Percentiles rank a stretch among this genome's conserved stretches.
Evolutionary conservation across 768 basidiomycete genomes (phyloP).

Genomic region (Lentinula raphanica): DNA sequence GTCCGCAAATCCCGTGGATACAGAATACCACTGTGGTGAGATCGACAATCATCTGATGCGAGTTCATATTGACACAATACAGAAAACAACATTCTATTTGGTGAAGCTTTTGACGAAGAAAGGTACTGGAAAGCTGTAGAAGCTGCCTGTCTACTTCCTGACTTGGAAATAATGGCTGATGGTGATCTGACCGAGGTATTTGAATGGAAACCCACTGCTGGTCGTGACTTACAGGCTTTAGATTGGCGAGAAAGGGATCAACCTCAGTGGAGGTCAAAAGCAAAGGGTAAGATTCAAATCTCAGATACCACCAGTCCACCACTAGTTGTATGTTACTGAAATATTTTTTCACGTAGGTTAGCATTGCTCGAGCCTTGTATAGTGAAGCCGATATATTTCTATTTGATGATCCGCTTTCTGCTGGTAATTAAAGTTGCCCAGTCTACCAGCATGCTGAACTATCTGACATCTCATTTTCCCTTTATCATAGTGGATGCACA

Average conservation of each 20-base stretch:
- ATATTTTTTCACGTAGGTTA: conserved; percentile 42
- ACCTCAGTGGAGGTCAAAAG: conserved; percentile 62
- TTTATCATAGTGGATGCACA: conserved; percentile 58
- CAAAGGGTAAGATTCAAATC: conserved; percentile 51
- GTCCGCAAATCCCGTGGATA: conserved; percentile 73
- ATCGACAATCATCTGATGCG: neutral
- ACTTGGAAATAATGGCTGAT: conserved; percentile 60
- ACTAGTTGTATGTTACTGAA: too few relatives aligned
- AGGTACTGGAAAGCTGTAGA: conserved; percentile 62
- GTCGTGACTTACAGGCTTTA: conserved; percentile 14
- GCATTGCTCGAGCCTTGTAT: conserved; percentile 68
- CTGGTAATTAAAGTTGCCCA: conserved; percentile 40
- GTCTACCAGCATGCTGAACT: too few relatives aligned
- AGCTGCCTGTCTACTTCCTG: conserved; percentile 55
- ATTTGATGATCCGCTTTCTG: conserved; percentile 63
- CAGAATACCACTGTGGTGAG: conserved; percentile 60
- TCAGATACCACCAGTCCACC: too few relatives aligned
- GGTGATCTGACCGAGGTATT: conserved; percentile 69
- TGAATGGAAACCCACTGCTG: neutral
- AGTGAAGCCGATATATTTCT: conserved; percentile 57
- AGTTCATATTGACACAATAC: neutral
- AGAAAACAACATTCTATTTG: conserved; percentile 70
- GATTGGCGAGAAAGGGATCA: conserved; percentile 73
- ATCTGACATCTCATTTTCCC: too few relatives aligned
- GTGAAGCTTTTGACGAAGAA: conserved; percentile 56